phyloP scores from a whole-genome alignment of 1,284 basidiomycete genomes.

The Tilletiopsis washingtonensis region DNA sequence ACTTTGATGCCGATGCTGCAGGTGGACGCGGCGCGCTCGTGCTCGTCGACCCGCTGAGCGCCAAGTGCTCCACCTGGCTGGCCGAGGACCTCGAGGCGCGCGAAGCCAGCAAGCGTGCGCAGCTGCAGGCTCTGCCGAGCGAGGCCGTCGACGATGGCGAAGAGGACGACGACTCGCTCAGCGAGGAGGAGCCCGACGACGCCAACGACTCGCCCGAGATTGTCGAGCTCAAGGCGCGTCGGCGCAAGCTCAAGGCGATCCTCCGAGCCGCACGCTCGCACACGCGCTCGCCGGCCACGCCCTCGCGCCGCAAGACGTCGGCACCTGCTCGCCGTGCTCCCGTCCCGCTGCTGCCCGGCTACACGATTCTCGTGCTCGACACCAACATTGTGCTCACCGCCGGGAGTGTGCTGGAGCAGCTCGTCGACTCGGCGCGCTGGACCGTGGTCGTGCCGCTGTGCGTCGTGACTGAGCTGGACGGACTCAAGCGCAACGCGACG shows the following conservation, averaged over 20 bases:
- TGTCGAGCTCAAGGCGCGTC: conserved; percentile 52
- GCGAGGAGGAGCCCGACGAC: conserved; percentile 53
- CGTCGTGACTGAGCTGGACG: conserved; percentile 92
- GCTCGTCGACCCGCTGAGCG: conserved; percentile 61
- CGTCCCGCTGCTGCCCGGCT: conserved; percentile 64
- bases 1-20: conserved; percentile 50
- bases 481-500: conserved; percentile 63
- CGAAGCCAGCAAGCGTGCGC: too few relatives aligned
- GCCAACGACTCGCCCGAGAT: conserved; percentile 26
- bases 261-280: background rate
- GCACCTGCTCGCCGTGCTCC: background rate
- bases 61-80: conserved; percentile 64
- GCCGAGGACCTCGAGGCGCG: conserved; percentile 57
- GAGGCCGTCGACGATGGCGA: conserved; percentile 16
- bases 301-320: background rate
- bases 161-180: conserved; percentile 16
- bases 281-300: background rate
- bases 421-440: conserved; percentile 76
- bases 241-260: conserved; percentile 1
- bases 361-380: conserved; percentile 82
- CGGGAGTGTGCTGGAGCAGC: conserved; percentile 41
- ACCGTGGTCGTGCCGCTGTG: conserved; percentile 69
- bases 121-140: conserved; percentile 47
- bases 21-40: conserved; percentile 21
- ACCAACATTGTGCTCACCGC: conserved; percentile 72